These are phyloP conservation scores for Xylaria telfairii DNA, from an alignment of 495 filamentous ascomycete species.

Conservation along the genomic window DNA sequence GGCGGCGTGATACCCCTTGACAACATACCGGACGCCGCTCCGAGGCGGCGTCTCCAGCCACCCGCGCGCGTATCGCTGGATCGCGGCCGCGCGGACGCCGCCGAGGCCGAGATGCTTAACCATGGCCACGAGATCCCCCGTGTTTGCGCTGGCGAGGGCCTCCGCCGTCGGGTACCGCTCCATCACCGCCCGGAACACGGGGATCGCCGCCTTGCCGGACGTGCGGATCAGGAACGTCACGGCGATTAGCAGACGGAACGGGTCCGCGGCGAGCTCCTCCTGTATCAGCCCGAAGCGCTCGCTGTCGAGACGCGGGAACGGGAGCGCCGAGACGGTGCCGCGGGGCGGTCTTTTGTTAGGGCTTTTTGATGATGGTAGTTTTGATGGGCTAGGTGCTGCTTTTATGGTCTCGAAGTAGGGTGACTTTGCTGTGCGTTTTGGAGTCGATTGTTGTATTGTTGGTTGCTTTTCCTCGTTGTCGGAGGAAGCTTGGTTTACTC, in stretches of 20 bases:
- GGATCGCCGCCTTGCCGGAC: conserved; percentile 73
- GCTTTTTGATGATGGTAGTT: conserved; percentile 14
- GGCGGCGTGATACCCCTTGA: conserved; percentile 73
- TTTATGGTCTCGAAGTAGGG: conserved; percentile 50
- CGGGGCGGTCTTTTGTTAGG: conserved; percentile 47
- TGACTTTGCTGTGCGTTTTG: conserved; percentile 42
- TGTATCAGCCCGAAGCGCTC: conserved; percentile 79
- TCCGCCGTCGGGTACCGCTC: conserved; percentile 69
- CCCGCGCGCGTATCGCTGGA: conserved; percentile 68
- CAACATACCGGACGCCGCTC: conserved; percentile 64
- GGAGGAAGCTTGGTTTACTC: not conserved
- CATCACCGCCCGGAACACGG: conserved; percentile 74
- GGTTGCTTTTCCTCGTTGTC: not conserved
- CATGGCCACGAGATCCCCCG: conserved; percentile 62
- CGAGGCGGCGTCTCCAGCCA: conserved; percentile 73
- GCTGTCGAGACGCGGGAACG: conserved; percentile 71
- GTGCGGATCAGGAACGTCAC: conserved; percentile 87
- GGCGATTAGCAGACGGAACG: conserved; percentile 75
- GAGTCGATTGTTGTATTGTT: conserved; percentile 7
- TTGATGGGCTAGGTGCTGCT: not conserved
- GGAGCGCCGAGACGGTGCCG: conserved; percentile 66
- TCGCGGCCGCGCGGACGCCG: conserved; percentile 56
- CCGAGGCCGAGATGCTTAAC: conserved; percentile 77
- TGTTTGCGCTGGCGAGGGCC: conserved; percentile 64
- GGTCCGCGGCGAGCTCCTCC: conserved; percentile 73